Evolutionary conservation across 1,284 basidiomycete genomes (phyloP).

Genomic region (Phlebopus sp.): DNA sequence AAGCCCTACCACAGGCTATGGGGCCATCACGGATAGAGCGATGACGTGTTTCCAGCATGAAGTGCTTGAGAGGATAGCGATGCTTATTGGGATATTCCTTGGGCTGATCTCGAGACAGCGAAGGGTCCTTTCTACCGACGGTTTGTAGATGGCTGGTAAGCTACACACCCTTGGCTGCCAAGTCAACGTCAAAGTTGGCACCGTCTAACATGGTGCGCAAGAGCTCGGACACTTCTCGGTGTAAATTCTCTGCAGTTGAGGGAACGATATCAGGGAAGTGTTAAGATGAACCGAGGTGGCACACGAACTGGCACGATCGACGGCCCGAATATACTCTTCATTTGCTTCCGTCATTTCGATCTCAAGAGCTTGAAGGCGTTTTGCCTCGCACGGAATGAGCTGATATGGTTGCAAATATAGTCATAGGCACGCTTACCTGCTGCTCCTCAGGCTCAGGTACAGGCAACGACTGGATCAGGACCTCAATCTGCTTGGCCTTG

Average conservation of each 20-base stretch:
- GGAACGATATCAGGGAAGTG: background rate
- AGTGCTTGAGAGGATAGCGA: no score
- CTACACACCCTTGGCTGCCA: constrained; percentile 4
- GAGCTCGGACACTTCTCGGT: constrained; percentile 58
- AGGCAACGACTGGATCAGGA: constrained; percentile 73
- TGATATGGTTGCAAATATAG: background rate
- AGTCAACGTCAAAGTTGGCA: constrained; percentile 38
- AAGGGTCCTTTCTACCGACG: no score
- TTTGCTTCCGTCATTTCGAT: constrained; percentile 69
- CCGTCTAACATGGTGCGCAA: constrained; percentile 59
- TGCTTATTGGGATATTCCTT: no score
- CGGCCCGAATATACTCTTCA: constrained; percentile 65
- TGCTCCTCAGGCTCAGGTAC: constrained; percentile 69
- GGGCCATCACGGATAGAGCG: no score
- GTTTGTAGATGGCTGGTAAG: no score
- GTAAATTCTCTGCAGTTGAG: constrained; percentile 49
- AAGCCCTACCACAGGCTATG: no score
- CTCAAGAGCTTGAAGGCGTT: constrained; percentile 59
- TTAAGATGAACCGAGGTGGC: background rate
- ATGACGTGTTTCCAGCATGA: no score
- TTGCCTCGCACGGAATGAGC: constrained; percentile 43
- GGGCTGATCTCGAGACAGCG: no score
- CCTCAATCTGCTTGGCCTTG: constrained; percentile 84
- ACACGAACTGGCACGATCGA: constrained; percentile 70
- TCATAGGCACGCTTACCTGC: constrained; percentile 45